Evolutionary conservation across 176 grass and related monocot genomes (phyloP).

Genomic region (Carex pumila): DNA sequence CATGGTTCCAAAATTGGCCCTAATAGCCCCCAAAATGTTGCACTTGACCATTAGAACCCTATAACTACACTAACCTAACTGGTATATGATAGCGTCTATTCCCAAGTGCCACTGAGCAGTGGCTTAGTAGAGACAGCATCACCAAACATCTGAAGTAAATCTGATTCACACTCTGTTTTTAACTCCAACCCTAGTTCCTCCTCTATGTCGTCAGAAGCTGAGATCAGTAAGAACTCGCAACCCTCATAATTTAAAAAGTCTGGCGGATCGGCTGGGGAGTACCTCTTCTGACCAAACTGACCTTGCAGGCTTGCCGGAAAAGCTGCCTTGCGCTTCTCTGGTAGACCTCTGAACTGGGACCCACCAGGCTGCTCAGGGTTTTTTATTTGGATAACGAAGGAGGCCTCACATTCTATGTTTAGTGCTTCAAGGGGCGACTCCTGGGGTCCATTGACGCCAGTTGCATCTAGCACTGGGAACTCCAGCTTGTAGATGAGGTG

Average conservation of each 20-base stretch:
- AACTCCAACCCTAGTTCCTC: constrained; percentile 73
- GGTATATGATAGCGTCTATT: constrained; percentile 10
- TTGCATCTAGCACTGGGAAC: constrained; percentile 26
- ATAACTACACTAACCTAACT: neutral
- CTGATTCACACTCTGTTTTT: constrained; percentile 45
- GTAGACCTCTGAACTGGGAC: constrained; percentile 46
- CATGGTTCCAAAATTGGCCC: constrained; percentile 11
- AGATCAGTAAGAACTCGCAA: constrained; percentile 75
- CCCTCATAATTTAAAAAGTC: constrained; percentile 89
- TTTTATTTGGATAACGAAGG: constrained; percentile 82
- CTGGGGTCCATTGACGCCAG: constrained; percentile 37
- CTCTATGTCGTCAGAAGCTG: constrained; percentile 67
- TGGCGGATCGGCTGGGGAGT: constrained; percentile 54
- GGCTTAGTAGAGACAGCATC: constrained; percentile 58
- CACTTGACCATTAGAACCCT: neutral
- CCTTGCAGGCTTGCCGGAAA: constrained; percentile 63
- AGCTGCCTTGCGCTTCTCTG: constrained; percentile 54
- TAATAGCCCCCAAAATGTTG: neutral
- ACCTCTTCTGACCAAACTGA: constrained; percentile 41
- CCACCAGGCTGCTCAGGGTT: constrained; percentile 47
- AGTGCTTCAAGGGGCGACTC: constrained; percentile 53
- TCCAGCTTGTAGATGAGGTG: constrained; percentile 95
- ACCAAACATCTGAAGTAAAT: constrained; percentile 66
- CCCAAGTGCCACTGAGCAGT: constrained; percentile 62
- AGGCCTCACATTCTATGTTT: constrained; percentile 72